Evolutionary conservation across 2,329 filamentous ascomycete genomes (phyloP), one percentile per base, ranked within the genome.

Genomic region (Ceratocystis huliohia): DNA sequence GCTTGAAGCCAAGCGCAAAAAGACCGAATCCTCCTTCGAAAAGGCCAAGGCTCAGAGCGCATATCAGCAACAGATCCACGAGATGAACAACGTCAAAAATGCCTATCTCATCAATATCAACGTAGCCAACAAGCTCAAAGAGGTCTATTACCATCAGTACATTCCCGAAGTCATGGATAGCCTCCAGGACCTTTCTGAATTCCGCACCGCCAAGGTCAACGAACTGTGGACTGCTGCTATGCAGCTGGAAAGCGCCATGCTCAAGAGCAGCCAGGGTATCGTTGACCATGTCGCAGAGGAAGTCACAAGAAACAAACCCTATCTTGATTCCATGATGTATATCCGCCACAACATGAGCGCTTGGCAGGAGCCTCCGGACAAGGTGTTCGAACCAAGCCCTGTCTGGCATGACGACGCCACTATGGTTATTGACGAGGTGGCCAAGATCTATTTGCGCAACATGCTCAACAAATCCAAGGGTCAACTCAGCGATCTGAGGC

Each of bases 1-100:
- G 74, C 90, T 99, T 30, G 94, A 99, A 78, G 89, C 86, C 70
- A 87, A 88, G 75, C 88, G 94, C 72, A 97, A 96, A 79, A 99
- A 99, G 81, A 86, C 88, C 63, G 94, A 99, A 73, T 88, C 88
- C 61, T 86, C 91, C n/a, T 95, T 94, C 73, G 93, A 97, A 75
- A 96, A 96, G 78, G 79, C 84, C 69, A 99, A 96, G 78, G 91
- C 93, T 6, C 89, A 96, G 74, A 88, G 85, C 74, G 86, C 90
- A 46, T 99, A 96, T 76, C 90, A 96, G 73, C 91, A 96, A 74
- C 93, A 97, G 75, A 81, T 95, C 68, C 78, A 87, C 68, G 94
- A 99, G 71, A 97, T 97, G 94, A 89, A 94, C 77, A 99, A 99
- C 74, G 83, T 88, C 75, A 99, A 99, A 80, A 99, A 99, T 75